Evolutionary conservation across 2,329 filamentous ascomycete species (phyloP).

Genomic region (Lasiodiplodia theobromae): DNA sequence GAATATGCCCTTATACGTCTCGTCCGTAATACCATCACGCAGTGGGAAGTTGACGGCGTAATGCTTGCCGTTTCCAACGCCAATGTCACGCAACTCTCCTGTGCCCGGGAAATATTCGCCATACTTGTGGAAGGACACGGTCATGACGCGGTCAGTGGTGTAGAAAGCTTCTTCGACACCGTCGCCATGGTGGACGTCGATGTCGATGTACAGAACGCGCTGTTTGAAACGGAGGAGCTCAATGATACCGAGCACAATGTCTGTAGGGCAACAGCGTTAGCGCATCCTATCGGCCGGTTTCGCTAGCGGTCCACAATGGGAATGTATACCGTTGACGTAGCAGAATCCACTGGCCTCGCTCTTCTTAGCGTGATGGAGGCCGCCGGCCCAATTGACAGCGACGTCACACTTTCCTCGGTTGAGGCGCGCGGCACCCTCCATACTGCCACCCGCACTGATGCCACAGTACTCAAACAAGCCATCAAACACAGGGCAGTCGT

Average conservation of each 20-base stretch:
- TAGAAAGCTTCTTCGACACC: constrained; percentile 77
- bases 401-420: constrained; percentile 74
- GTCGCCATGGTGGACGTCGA: constrained; percentile 72
- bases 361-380: constrained; percentile 58
- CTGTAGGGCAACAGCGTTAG: constrained; percentile 44
- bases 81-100: constrained; percentile 72
- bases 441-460: constrained; percentile 72
- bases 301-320: not conserved
- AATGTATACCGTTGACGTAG: constrained; percentile 53
- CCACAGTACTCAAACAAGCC: constrained; percentile 75
- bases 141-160: constrained; percentile 75
- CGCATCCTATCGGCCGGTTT: not conserved
- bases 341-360: constrained; percentile 57
- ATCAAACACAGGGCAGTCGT: constrained; percentile 70
- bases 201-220: constrained; percentile 71
- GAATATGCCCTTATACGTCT: constrained; percentile 72
- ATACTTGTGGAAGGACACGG: constrained; percentile 75
- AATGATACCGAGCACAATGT: constrained; percentile 71
- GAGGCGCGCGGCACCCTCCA: constrained; percentile 73
- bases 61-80: constrained; percentile 71
- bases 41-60: constrained; percentile 75
- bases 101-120: constrained; percentile 76
- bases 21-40: constrained; percentile 72
- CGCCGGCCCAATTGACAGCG: constrained; percentile 62
- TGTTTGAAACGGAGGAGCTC: constrained; percentile 70